Percentiles rank a stretch among this genome's conserved stretches.
Evolutionary conservation across 371 early-diverging fungal genomes (phyloP).

Genomic region (Rhizopus stolonifer): DNA sequence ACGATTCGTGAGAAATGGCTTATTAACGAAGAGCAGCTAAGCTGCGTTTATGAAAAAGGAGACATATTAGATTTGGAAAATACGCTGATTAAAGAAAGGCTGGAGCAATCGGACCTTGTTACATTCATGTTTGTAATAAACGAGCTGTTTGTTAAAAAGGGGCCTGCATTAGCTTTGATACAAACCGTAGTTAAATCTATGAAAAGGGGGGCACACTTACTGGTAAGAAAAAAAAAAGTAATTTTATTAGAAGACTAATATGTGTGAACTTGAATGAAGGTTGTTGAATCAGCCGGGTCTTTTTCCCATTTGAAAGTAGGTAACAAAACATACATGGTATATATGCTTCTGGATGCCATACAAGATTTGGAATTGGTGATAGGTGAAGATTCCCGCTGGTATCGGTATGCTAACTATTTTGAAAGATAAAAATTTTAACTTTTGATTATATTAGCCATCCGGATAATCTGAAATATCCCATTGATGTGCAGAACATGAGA

Average conservation of each 20-base stretch:
- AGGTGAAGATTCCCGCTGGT: conserved; percentile 80
- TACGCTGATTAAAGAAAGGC: conserved; percentile 34
- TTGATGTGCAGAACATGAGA: conserved; percentile 86
- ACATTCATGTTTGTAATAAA: conserved; percentile 92
- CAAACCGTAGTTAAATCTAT: conserved; percentile 64
- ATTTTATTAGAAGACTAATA: neutral
- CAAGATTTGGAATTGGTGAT: conserved; percentile 67
- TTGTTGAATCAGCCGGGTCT: conserved; percentile 93
- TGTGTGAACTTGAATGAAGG: conserved; percentile 28
- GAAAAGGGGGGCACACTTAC: conserved; percentile 67
- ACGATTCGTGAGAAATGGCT: conserved; percentile 35
- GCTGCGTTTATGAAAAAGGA: conserved; percentile 38
- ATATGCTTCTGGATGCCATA: conserved; percentile 82
- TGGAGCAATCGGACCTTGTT: conserved; percentile 67
- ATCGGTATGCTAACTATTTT: conserved; percentile 52
- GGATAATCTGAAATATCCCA: conserved; percentile 67
- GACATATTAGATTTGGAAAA: conserved; percentile 44
- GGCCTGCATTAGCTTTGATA: conserved; percentile 73
- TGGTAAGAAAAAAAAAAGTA: conserved; percentile 50
- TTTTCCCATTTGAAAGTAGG: conserved; percentile 86
- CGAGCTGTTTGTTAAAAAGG: conserved; percentile 83
- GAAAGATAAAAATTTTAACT: neutral
- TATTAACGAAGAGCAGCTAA: conserved; percentile 29
- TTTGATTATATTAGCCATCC: conserved; percentile 43
- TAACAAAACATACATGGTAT: conserved; percentile 80